Evolutionary conservation across 345 rosid species (phyloP), one percentile per base, ranked within the genome.

Genomic region (Psidium friedrichsthalianum): DNA sequence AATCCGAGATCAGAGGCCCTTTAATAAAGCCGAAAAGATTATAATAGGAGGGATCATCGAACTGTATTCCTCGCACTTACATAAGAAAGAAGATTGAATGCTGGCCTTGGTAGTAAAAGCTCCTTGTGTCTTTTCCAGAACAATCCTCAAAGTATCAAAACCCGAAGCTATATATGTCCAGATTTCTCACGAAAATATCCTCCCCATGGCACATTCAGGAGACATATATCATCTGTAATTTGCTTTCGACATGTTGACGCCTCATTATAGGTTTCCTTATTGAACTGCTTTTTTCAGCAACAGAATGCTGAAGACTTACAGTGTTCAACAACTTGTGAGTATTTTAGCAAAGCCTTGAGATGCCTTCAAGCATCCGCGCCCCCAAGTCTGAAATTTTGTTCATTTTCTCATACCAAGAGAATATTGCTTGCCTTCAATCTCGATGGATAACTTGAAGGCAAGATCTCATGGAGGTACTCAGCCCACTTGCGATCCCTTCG

Each of bases 371-470:
- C 8, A 89, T 86, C 52, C 87, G 87, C 10, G 90, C 90, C 80
- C 91, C 91, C 84, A 91, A 91, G 56, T 91, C 92, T 2, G 89
- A 90, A 29, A 89, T 89, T 86, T 85, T 91, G n/a, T 87, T 88
- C 90, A 89, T 83, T 8, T 85, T 85, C 1, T 29, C 86, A 82
- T 91, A n/a, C 91, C 22, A 90, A 76, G 3, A 88, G 78, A 83
- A 89, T 78, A 78, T 91, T 89, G 61, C 88, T 87, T 5, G 86
- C 52, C 49, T 90, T 91, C 13, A 90, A 69, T 91, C 92, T 47
- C 92, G 82, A n/a, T 90, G 93, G 54, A 91, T 87, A 5, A 90
- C 89, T 82, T 52, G 84, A 11, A 88, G 83, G 32, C 85, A 88
- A 2, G 88, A 91, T 91, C 93, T 6, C 56, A 85, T 90, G 91